Evolutionary conservation across 768 basidiomycete species (phyloP).

Genomic region (Mycena maculata): DNA sequence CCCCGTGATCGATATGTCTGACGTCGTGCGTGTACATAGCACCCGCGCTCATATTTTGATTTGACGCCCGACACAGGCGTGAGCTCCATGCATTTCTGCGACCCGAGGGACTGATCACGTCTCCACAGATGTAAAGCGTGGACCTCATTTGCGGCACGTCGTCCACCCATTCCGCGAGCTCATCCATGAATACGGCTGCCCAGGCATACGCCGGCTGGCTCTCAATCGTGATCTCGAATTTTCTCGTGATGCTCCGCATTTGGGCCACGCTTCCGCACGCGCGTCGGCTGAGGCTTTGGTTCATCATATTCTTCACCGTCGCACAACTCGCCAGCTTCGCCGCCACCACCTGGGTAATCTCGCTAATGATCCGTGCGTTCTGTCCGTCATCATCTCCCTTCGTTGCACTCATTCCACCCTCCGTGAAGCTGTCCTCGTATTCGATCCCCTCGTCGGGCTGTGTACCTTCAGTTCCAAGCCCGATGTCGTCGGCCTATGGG

Average conservation of each 20-base stretch:
- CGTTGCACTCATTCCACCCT: too few species aligned
- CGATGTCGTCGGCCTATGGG: constrained; percentile 41
- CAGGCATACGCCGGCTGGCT: constrained; percentile 21
- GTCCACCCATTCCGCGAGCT: background rate
- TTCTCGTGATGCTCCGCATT: constrained; percentile 46
- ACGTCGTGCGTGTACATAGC: background rate
- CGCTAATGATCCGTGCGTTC: constrained; percentile 37
- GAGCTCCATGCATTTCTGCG: background rate
- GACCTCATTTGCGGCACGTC: background rate
- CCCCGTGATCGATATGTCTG: background rate
- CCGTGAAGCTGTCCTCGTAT: background rate
- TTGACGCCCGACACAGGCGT: background rate
- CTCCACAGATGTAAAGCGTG: constrained; percentile 22
- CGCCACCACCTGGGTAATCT: constrained; percentile 35
- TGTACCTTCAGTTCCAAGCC: constrained; percentile 39
- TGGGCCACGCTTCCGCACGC: constrained; percentile 46
- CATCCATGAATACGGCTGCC: too few species aligned
- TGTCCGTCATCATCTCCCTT: background rate
- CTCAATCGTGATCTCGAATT: constrained; percentile 23
- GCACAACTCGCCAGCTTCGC: constrained; percentile 38
- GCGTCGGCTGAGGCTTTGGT: constrained; percentile 36
- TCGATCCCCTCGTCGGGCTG: constrained; percentile 27
- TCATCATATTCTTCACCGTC: constrained; percentile 38
- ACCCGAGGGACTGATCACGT: background rate
- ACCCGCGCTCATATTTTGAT: background rate